Evolutionary conservation across 495 filamentous ascomycete species (phyloP), one percentile per base, ranked within the genome.

Genomic region (Aspergillus coremiiformis): DNA sequence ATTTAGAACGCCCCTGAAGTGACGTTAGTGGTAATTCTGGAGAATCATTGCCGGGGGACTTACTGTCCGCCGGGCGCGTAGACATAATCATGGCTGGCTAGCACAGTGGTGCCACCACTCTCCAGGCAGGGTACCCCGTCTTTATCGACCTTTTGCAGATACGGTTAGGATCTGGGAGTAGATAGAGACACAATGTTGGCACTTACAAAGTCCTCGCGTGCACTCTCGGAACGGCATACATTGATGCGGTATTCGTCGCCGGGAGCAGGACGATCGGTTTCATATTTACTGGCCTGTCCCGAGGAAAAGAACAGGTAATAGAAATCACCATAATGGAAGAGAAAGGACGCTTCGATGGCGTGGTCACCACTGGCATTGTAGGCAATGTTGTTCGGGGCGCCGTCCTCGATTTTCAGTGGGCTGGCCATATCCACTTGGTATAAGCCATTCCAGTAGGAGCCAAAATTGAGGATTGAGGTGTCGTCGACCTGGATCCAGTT

Each of bases 61-160:
- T 55, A 67, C 74, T 85, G 81, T 17, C 86, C 86, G 33, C 86
- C 86, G 5, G 86, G 85, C 3, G 77, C 86, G 58, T 87, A 90
- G 5, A 85, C 77, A 47, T 73, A 75, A 5, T 68, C 80, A 50
- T 87, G 82, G 11, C 71, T 78, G n/a, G 72, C 72, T 0, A 89
- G 72, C 6, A 89, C 73, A 3, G 78, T 72, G 0, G 79, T 84
- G 0, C 86, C 86, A 9, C 86, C 86, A 17, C 78, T 75, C 9
- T 66, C 56, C 0, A 68, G 73, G 65, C 84, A 87, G 0, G 69
- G 59, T 0, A 51, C 69, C 12, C 84, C 85, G n/a, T 61, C 64
- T 41, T 75, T 64, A 58, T 89, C 86, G 45, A 82, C 69, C 69
- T 75, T 51, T 9, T 10, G 12, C n/a, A 41, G 15, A 20, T 32